phyloP scores from a whole-genome alignment of 371 early-diverging fungal genomes.

The Circinella minor region DNA sequence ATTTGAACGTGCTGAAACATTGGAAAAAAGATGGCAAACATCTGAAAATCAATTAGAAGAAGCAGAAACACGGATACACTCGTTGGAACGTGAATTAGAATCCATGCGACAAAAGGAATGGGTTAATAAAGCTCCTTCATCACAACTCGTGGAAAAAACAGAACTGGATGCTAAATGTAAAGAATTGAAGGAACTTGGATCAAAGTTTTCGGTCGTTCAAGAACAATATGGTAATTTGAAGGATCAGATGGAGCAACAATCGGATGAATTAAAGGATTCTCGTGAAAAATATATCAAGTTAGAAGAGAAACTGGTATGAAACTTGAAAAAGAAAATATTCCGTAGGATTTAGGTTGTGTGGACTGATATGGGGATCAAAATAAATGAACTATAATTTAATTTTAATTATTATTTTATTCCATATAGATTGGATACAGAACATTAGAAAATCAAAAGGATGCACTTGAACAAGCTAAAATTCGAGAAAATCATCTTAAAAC shows the following conservation, averaged over 20 bases:
- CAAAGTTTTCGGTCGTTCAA: constrained; percentile 1
- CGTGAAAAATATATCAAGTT: constrained; percentile 31
- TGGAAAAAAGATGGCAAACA: constrained; percentile 34
- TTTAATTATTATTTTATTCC: too few relatives aligned
- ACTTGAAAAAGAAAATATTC: not conserved
- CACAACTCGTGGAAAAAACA: constrained; percentile 9
- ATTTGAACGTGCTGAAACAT: constrained; percentile 30
- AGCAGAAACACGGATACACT: constrained; percentile 46
- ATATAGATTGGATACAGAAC: constrained; percentile 4
- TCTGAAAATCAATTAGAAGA: constrained; percentile 35
- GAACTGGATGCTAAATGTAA: constrained; percentile 19
- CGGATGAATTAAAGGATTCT: constrained; percentile 21
- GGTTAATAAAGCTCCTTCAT: constrained; percentile 10
- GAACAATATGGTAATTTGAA: constrained; percentile 1
- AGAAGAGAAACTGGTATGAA: constrained; percentile 22
- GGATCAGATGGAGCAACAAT: not conserved
- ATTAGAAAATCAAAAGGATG: constrained; percentile 30
- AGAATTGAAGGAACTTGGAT: constrained; percentile 18
- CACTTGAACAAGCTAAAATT: constrained; percentile 56
- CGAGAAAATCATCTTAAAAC: constrained; percentile 64
- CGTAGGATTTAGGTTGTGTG: too few relatives aligned
- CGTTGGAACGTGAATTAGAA: constrained; percentile 25
- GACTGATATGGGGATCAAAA: not conserved
- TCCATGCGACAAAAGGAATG: constrained; percentile 30
- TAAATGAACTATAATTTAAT: not conserved